A percentile compares a stretch with the other conserved stretches of the same genome.
These are phyloP conservation scores for Bruguiera parviflora DNA, from an alignment of 345 rosid species.

Conservation along the genomic window DNA sequence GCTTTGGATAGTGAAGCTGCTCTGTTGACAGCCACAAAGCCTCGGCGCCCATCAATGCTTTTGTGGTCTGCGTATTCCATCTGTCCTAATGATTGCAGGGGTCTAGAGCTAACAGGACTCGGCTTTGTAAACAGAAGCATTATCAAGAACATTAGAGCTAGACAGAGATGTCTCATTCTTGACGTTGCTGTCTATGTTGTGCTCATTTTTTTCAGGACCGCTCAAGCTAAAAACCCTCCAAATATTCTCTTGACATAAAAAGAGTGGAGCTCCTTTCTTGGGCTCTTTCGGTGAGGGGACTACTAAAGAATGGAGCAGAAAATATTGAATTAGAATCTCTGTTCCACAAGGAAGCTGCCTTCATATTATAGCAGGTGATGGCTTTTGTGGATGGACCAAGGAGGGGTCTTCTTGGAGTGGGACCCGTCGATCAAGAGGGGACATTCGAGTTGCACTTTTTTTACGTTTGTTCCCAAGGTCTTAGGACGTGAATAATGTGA, in stretches of 20 bases:
- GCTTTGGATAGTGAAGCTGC: conserved; percentile 4
- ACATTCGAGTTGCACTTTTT: background rate
- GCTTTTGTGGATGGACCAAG: conserved; percentile 47
- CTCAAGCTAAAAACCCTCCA: conserved; percentile 1
- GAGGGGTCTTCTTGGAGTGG: conserved; percentile 22
- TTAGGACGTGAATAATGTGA: background rate
- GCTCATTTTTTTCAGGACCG: background rate
- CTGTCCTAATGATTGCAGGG: conserved; percentile 15
- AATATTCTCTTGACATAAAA: conserved; percentile 17
- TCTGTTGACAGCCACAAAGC: conserved; percentile 14
- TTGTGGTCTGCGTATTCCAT: conserved; percentile 11
- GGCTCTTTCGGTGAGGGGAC: background rate
- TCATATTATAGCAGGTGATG: conserved; percentile 5
- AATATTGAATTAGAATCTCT: conserved; percentile 43
- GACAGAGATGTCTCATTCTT: conserved; percentile 39
- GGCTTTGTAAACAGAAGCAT: conserved; percentile 32
- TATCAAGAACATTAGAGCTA: conserved; percentile 28
- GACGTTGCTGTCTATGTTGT: background rate
- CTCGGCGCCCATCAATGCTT: conserved; percentile 13
- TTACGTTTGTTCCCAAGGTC: background rate
- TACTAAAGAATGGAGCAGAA: conserved; percentile 26
- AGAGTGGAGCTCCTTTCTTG: conserved; percentile 32
- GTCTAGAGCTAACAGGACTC: conserved; percentile 32
- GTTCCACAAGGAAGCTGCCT: conserved; percentile 33
- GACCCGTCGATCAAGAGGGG: conserved; percentile 1